These are phyloP conservation scores for Pythium rhizo-oryzae DNA, from an alignment of 352 stramenopile species.

Conservation along the genomic window DNA sequence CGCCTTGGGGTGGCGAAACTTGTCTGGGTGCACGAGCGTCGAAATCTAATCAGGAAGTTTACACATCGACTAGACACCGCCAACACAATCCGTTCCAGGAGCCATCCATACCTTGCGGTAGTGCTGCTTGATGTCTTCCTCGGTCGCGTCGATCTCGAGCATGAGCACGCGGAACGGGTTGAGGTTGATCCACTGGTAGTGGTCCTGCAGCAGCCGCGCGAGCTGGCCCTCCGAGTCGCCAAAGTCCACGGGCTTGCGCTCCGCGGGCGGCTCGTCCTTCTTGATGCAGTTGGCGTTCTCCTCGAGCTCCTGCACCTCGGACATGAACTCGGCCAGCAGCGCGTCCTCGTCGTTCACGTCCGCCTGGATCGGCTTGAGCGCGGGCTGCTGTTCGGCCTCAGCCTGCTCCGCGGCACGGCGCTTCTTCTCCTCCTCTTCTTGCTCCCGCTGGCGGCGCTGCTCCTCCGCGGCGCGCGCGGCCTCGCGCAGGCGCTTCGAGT, in stretches of 20 bases:
- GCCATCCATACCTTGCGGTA: slow-evolving; percentile 71
- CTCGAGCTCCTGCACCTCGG: slow-evolving; percentile 83
- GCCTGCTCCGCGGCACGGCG: slow-evolving; percentile 37
- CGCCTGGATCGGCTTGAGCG: slow-evolving; percentile 2
- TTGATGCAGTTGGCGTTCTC: slow-evolving; percentile 78
- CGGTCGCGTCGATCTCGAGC: slow-evolving; percentile 81
- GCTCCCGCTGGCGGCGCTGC: slow-evolving; percentile 32
- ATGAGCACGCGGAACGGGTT: slow-evolving; percentile 90
- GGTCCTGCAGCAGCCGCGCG: slow-evolving; percentile 61
- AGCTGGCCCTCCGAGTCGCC: slow-evolving; percentile 66
- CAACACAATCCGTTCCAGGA: not conserved
- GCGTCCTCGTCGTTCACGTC: slow-evolving; percentile 54
- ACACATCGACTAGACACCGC: not conserved
- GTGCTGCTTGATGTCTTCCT: slow-evolving; percentile 92
- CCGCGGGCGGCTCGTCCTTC: slow-evolving; percentile 55
- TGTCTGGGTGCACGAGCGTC: slow-evolving; percentile 89
- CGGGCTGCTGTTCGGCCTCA: slow-evolving; percentile 22
- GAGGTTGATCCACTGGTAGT: slow-evolving; percentile 90
- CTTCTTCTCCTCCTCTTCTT: slow-evolving; percentile 41
- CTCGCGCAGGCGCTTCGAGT: slow-evolving; percentile 64
- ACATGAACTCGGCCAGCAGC: slow-evolving; percentile 81
- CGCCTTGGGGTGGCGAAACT: slow-evolving; percentile 66
- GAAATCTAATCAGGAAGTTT: slow-evolving; percentile 55
- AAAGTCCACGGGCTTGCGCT: slow-evolving; percentile 71
- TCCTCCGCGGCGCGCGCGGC: slow-evolving; percentile 50